phyloP scores from a whole-genome alignment of 768 basidiomycete genomes.

The Leccinum boreale region DNA sequence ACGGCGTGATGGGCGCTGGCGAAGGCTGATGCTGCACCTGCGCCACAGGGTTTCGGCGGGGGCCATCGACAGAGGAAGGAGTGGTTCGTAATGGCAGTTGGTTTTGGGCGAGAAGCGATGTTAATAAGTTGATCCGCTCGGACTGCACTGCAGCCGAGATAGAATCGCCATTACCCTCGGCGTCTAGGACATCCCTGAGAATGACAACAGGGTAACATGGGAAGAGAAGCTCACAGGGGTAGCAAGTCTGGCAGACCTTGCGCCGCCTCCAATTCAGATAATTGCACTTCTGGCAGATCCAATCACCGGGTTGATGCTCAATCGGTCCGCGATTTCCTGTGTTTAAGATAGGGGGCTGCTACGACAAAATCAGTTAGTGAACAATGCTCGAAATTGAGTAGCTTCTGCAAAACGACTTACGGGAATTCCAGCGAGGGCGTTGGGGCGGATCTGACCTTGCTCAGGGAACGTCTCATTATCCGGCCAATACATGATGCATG shows the following conservation, averaged over 20 bases:
- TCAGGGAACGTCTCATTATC: constrained; percentile 85
- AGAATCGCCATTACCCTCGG: constrained; percentile 86
- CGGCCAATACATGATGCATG: constrained; percentile 89
- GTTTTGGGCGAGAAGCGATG: constrained; percentile 65
- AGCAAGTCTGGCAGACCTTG: constrained; percentile 88
- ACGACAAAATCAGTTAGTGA: constrained; percentile 3
- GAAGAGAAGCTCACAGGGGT: constrained; percentile 58
- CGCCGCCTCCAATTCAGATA: constrained; percentile 86
- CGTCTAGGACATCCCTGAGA: constrained; percentile 45
- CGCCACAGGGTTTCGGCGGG: constrained; percentile 45
- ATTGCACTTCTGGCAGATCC: constrained; percentile 82
- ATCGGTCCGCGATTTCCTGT: constrained; percentile 88
- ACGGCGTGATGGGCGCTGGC: constrained; percentile 37
- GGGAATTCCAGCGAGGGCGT: constrained; percentile 48
- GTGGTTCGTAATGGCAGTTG: constrained; percentile 32
- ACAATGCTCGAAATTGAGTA: background rate
- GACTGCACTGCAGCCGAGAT: constrained; percentile 83
- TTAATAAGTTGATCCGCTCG: constrained; percentile 77
- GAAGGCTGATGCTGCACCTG: constrained; percentile 43
- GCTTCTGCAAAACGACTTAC: constrained; percentile 36
- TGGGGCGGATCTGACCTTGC: constrained; percentile 73
- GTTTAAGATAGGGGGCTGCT: constrained; percentile 86
- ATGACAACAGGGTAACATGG: constrained; percentile 4
- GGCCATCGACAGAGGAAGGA: constrained; percentile 13
- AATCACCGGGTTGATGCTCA: constrained; percentile 80